Percentiles rank a stretch among this genome's conserved stretches.
Evolutionary conservation across 2,329 filamentous ascomycete species (phyloP).

Genomic region (Chaetoscypha palmicola): DNA sequence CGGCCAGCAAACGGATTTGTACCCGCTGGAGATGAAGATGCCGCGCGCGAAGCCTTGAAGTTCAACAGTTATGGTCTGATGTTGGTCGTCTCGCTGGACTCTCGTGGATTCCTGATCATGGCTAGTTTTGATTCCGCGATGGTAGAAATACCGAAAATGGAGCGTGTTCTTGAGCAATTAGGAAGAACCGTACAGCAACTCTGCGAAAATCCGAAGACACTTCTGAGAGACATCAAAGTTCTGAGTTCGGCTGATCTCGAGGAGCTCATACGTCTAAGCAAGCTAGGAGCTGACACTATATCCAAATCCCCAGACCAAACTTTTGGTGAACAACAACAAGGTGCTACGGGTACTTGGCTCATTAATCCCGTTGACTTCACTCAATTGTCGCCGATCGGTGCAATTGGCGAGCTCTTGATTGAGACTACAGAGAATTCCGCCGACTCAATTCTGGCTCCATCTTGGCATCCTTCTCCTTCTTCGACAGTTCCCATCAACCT

Average conservation of each 20-base stretch:
- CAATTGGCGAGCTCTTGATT: constrained; percentile 34
- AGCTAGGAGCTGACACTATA: constrained; percentile 19
- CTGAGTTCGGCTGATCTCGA: constrained; percentile 23
- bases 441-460: neutral
- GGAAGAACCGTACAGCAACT: constrained; percentile 8
- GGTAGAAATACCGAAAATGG: constrained; percentile 33
- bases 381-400: constrained; percentile 36
- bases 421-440: constrained; percentile 25
- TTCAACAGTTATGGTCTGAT: constrained; percentile 44
- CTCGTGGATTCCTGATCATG: constrained; percentile 37
- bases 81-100: constrained; percentile 39
- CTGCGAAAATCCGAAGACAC: constrained; percentile 10
- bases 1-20: constrained; percentile 1
- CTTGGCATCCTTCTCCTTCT: constrained; percentile 18
- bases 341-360: neutral
- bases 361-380: constrained; percentile 26
- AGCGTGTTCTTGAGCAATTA: constrained; percentile 33
- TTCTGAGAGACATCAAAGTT: constrained; percentile 21
- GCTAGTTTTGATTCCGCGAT: constrained; percentile 37
- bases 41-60: constrained; percentile 27
- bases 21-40: constrained; percentile 2
- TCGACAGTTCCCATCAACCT: constrained; percentile 21
- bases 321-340: neutral
- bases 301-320: constrained; percentile 17
- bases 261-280: constrained; percentile 33